phyloP scores from a whole-genome alignment of 1,284 basidiomycete genomes.

The Ustilago shanxiensis region DNA sequence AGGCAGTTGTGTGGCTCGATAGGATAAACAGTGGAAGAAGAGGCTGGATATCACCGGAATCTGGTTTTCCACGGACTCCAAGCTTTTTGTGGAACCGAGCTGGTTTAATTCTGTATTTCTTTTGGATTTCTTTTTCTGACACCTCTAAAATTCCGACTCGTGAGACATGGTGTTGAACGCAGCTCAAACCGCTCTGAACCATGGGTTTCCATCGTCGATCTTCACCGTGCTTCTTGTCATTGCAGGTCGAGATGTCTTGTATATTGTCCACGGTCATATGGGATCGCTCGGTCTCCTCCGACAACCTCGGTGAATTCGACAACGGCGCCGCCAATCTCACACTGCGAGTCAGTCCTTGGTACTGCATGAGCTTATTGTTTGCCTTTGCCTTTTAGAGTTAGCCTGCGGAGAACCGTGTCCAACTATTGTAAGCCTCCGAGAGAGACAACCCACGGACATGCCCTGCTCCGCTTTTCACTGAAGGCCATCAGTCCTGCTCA shows the following conservation, averaged over 20 bases:
- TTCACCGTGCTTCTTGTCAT: neutral
- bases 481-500: neutral
- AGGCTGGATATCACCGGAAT: neutral
- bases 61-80: too few relatives aligned
- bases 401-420: slow-evolving; percentile 4
- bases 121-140: neutral
- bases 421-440: neutral
- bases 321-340: neutral
- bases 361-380: neutral
- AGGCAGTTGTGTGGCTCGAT: too few relatives aligned
- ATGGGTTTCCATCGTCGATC: slow-evolving; percentile 4
- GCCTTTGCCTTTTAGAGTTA: neutral
- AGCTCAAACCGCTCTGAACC: neutral
- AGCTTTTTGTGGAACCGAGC: slow-evolving; percentile 2
- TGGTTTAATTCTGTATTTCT: neutral
- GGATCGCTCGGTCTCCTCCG: neutral
- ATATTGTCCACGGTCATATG: too few relatives aligned
- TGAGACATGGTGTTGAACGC: neutral
- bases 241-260: neutral
- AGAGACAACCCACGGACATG: neutral
- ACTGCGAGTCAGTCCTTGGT: neutral
- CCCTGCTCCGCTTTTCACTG: neutral
- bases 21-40: too few relatives aligned
- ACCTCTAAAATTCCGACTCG: neutral
- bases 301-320: neutral